These are phyloP conservation scores for Neostapfia colusana DNA, from an alignment of 176 grass and related monocot genomes.

Conservation along the genomic window DNA sequence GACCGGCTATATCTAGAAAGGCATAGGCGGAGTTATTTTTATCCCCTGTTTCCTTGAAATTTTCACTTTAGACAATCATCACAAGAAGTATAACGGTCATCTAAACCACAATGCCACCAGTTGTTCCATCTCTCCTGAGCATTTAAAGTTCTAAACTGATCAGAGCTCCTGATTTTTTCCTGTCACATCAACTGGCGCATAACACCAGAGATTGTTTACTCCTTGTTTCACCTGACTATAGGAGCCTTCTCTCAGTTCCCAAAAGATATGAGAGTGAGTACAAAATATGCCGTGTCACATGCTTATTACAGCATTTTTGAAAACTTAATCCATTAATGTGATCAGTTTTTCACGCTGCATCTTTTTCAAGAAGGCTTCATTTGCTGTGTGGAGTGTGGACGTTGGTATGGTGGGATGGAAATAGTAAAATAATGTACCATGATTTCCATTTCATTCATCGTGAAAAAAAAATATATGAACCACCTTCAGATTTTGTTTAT, in stretches of 20 bases:
- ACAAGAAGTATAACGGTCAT: background rate
- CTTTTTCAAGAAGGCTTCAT: slow-evolving; percentile 32
- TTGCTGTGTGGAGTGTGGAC: background rate
- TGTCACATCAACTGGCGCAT: background rate
- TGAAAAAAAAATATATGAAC: background rate
- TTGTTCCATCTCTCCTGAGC: slow-evolving; percentile 3
- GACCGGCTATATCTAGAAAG: too few species aligned
- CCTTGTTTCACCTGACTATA: background rate
- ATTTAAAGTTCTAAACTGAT: slow-evolving; percentile 15
- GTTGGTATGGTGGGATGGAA: slow-evolving; percentile 9
- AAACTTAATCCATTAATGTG: slow-evolving; percentile 14
- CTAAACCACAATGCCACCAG: background rate
- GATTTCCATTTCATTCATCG: background rate
- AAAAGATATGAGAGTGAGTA: background rate
- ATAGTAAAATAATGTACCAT: background rate
- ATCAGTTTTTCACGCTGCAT: background rate
- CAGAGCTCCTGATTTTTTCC: background rate
- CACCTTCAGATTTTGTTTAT: slow-evolving; percentile 3
- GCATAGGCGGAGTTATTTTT: too few species aligned
- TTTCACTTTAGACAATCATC: slow-evolving; percentile 16
- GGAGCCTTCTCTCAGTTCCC: background rate
- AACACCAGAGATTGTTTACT: background rate
- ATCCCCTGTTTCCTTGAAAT: slow-evolving; percentile 14
- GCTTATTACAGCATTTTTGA: background rate
- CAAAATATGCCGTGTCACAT: background rate